Evolutionary conservation across 2,329 filamentous ascomycete genomes (phyloP), one percentile per base, ranked within the genome.

Genomic region (Pseudopyricularia javanii): DNA sequence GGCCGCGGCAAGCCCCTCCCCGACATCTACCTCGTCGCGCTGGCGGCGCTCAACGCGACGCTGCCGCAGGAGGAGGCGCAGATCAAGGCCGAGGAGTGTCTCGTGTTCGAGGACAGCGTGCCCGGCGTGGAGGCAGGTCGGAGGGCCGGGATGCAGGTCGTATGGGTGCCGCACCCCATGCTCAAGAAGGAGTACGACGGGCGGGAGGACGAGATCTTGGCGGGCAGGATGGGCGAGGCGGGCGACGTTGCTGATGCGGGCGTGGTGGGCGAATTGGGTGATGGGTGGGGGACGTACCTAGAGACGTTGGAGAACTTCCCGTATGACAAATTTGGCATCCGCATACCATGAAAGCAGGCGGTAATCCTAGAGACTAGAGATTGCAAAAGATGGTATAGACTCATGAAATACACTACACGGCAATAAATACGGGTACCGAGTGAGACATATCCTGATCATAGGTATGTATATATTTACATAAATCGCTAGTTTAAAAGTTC

Each of bases 101-200:
- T 98, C 15, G 93, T 97, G 0, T 97, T 98, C 62, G 93, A 98
- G 70, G 93, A 98, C 67, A 88, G 85, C 47, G 91, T 97, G 1
- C 88, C 90, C 0, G 93, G 93, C 4, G 89, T 96, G 3, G 93
- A 98, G 70, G 82, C 89, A 2, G 93, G 90, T 4, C 75, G 93
- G 52, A 80, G 93, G 58, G 93, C 93, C 0, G 91, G 91, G 0
- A 97, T 97, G 91, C 82, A 91, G 59, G 90, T 94, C 12, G 75
- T 95, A 1, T 98, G 93, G 93, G 85, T 82, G 60, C 93, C 93
- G 24, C 90, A 97, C 68, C 80, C 82, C 1, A 87, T 81, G 62
- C 70, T 98, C 51, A 74, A 86, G 69, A 73, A 80, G 51, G 87
- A 91, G 65, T 95, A 88, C 61, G 71, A 74, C 40, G 90, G 86